Evolutionary conservation across 257 asterid species (phyloP), one percentile per base, ranked within the genome.

Genomic region (Nicotiana otophora): DNA sequence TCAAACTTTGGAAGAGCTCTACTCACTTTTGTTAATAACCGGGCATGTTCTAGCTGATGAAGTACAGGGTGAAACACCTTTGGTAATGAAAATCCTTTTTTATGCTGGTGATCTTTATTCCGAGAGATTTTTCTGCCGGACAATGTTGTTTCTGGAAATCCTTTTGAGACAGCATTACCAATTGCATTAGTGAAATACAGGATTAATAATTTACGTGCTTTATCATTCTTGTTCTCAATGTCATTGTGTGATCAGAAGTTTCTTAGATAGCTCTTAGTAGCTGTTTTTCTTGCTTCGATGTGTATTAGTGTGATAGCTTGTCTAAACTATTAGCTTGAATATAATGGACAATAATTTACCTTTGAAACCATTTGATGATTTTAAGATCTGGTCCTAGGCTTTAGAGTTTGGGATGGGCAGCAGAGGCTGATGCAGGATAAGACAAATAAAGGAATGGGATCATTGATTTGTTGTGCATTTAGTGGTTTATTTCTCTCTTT

Each of bases 1-100:
- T 82, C 95, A 85, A 90, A 96, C 93, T 66, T 86, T 96, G 94
- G 99, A 96, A 90, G 98, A 94, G 90, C 90, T 96, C 80, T 94
- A 96, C 90, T 96, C 99, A 68, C 97, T 96, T 62, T 87, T 96
- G 78, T 90, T 94, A 86, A 93, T 96, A 85, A 85, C 92, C 81
- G 99, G 99, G 85, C 98, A 96, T 80, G 92, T 94, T 86, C 88
- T 96, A 89, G 98, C 99, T 58, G 99, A 96, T 87, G 99, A 96
- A 88, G 98, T 95, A 76, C 91, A 86, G 87, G 95, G 99, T 78
- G 99, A 96, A 89, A 94, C 94, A 79, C 99, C 99, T 17, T 78
- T 90, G 98, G 98, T 96, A 91, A 91, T 68, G 33, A 34, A 34
- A 7, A 33, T 85, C 78, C 5, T 66, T 66, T 75, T 62, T 78